Conservation (phyloP, 495 filamentous ascomycete species). For the Cairneyella variabilis region DNA sequence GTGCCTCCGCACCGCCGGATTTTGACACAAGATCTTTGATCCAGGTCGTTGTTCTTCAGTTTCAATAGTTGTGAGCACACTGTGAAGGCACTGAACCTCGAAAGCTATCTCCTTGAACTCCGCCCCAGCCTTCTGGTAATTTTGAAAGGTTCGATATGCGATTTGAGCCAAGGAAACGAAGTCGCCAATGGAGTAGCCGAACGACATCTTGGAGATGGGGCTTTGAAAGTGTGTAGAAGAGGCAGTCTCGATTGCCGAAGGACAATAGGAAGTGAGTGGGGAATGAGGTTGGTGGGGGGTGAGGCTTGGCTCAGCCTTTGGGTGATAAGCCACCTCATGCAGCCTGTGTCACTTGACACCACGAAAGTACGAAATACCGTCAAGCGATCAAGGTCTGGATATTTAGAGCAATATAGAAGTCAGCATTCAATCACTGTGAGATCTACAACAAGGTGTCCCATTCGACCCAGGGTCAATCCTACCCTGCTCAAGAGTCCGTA, state of each 20-base stretch:
- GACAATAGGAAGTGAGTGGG: not conserved
- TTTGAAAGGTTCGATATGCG: conserved; percentile 8
- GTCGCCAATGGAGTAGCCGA: conserved; percentile 12
- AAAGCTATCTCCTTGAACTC: conserved; percentile 23
- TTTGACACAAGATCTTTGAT: conserved; percentile 38
- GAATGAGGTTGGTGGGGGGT: not conserved
- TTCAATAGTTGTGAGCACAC: conserved; percentile 39
- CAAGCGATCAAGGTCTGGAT: too few species aligned
- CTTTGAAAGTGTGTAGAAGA: not conserved
- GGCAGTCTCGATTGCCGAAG: not conserved
- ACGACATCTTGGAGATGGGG: conserved; percentile 14
- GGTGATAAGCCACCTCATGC: too few species aligned
- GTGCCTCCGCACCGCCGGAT: conserved; percentile 15
- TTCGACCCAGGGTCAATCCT: too few species aligned
- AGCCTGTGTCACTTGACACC: too few species aligned
- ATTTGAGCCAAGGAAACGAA: conserved; percentile 6
- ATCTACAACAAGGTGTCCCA: too few species aligned
- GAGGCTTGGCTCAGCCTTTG: too few species aligned
- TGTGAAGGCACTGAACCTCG: conserved; percentile 39
- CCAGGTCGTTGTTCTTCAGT: conserved; percentile 41
- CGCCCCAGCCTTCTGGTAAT: conserved; percentile 13
- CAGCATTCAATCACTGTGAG: too few species aligned
- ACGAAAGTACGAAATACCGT: too few species aligned
- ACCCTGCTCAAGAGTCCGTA: too few species aligned
- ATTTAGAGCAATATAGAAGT: too few species aligned